A percentile compares a stretch with the other conserved stretches of the same genome.
phyloP scores from a whole-genome alignment of 2,329 filamentous ascomycete genomes.

The Massarina eburnea region DNA sequence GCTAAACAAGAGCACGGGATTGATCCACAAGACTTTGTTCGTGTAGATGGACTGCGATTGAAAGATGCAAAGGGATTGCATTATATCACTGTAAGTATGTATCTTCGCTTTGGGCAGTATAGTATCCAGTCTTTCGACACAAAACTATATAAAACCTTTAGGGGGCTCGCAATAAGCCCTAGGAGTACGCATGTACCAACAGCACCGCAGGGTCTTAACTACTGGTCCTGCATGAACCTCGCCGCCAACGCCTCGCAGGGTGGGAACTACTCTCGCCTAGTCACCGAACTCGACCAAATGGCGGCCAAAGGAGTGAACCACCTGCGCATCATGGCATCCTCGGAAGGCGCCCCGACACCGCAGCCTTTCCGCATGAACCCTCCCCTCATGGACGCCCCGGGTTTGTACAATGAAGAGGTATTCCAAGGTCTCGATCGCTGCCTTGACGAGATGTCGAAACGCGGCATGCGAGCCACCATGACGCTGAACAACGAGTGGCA shows the following conservation, averaged over 20 bases:
- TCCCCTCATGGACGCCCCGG: constrained; percentile 38
- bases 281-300: constrained; percentile 45
- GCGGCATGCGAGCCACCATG: constrained; percentile 46
- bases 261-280: constrained; percentile 41
- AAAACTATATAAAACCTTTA: not conserved
- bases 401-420: constrained; percentile 43
- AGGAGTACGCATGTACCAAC: constrained; percentile 5
- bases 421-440: constrained; percentile 43
- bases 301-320: constrained; percentile 44
- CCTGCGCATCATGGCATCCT: constrained; percentile 44
- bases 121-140: too few species aligned
- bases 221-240: constrained; percentile 47
- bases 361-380: constrained; percentile 46
- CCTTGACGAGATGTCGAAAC: constrained; percentile 43
- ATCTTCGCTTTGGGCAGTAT: too few species aligned
- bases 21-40: constrained; percentile 38
- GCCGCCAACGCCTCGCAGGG: constrained; percentile 38
- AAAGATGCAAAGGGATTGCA: constrained; percentile 38
- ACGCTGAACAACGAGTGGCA: constrained; percentile 45
- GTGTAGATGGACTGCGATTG: constrained; percentile 37
- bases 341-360: constrained; percentile 41
- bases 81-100: constrained; percentile 36
- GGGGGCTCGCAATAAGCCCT: not conserved
- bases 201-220: constrained; percentile 35
- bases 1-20: constrained; percentile 15